phyloP scores from a whole-genome alignment of 179 eudicot genomes.

The Amaranthus tricolor region DNA sequence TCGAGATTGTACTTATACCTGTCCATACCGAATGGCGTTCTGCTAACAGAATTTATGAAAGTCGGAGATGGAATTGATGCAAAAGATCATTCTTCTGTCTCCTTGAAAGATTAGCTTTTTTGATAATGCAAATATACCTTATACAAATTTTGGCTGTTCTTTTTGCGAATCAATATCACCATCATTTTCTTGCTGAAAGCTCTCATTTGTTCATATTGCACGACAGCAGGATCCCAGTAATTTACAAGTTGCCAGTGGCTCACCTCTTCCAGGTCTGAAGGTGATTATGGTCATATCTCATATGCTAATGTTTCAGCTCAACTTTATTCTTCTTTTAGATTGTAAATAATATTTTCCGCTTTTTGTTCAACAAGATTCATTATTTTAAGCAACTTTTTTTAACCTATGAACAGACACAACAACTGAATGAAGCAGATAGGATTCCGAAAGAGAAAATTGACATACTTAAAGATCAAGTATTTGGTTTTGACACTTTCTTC shows the following conservation, averaged over 20 bases:
- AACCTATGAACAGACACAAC: constrained; percentile 51
- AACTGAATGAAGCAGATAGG: constrained; percentile 61
- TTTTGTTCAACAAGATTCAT: neutral
- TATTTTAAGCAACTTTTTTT: neutral
- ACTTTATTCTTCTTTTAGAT: constrained; percentile 4
- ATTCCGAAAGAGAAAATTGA: constrained; percentile 89
- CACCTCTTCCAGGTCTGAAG: constrained; percentile 98
- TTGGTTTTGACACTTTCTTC: constrained; percentile 94
- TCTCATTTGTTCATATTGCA: constrained; percentile 11
- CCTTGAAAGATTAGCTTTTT: constrained; percentile 7
- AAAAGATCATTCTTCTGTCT: neutral
- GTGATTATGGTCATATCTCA: constrained; percentile 45
- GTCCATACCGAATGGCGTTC: neutral
- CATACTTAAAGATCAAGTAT: constrained; percentile 80
- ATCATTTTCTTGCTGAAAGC: neutral
- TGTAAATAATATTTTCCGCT: neutral
- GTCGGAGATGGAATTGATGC: neutral
- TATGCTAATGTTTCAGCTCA: constrained; percentile 17
- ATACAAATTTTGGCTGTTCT: neutral
- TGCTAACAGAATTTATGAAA: neutral
- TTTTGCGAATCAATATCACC: neutral
- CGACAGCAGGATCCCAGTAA: constrained; percentile 49
- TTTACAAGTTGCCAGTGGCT: constrained; percentile 72
- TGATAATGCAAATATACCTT: neutral
- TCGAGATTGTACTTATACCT: neutral